Evolutionary conservation across 495 filamentous ascomycete genomes (phyloP).

Genomic region (Penicillium crystallinum): DNA sequence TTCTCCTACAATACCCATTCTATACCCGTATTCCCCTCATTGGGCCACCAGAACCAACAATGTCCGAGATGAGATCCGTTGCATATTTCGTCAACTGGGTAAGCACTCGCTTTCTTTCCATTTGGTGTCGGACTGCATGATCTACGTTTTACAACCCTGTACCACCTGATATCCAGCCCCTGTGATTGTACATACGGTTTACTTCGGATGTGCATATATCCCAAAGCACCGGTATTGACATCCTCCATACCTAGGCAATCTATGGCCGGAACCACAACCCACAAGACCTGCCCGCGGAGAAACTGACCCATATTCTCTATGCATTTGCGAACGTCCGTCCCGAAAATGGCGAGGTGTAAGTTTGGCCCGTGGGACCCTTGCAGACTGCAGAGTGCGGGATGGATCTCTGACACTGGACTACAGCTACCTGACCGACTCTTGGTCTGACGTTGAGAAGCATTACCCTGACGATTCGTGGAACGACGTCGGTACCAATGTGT

Average conservation of each 20-base stretch:
- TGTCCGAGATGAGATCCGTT: constrained; percentile 41
- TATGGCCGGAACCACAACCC: constrained; percentile 80
- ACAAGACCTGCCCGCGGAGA: constrained; percentile 79
- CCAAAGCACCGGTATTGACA: background rate
- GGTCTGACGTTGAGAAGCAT: constrained; percentile 86
- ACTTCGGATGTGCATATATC: too few relatives aligned
- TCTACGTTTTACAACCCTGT: too few relatives aligned
- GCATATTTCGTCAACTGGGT: constrained; percentile 58
- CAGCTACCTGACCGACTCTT: constrained; percentile 71
- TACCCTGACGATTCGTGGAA: constrained; percentile 51
- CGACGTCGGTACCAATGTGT: constrained; percentile 41
- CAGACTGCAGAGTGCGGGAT: background rate
- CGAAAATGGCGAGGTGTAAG: constrained; percentile 72
- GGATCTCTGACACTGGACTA: background rate
- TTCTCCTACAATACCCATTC: constrained; percentile 16
- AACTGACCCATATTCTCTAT: constrained; percentile 90
- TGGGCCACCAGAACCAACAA: constrained; percentile 16
- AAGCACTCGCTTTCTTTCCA: constrained; percentile 13
- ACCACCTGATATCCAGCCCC: too few relatives aligned
- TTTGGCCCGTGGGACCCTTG: background rate
- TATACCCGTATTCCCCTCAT: constrained; percentile 5
- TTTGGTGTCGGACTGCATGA: background rate
- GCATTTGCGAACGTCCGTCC: constrained; percentile 78
- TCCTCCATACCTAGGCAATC: constrained; percentile 66
- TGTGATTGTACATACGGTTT: background rate